Percentiles rank a stretch among this genome's conserved stretches.
These are phyloP conservation scores for Fusarium camptoceras DNA, from an alignment of 2,329 filamentous ascomycete genomes.

Conservation along the genomic window DNA sequence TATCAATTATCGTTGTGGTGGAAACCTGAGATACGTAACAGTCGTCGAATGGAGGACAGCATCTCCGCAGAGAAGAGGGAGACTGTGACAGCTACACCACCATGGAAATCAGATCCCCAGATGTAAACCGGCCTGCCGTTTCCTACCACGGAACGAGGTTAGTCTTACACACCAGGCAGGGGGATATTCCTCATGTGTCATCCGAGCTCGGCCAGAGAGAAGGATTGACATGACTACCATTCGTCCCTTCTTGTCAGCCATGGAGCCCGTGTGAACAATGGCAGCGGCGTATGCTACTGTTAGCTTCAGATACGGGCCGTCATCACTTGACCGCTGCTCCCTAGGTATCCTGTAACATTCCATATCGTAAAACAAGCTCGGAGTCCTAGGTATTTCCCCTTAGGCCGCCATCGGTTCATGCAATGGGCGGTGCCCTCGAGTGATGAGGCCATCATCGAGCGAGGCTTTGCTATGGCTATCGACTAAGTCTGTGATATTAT, in stretches of 20 bases:
- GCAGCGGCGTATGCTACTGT: conserved; percentile 32
- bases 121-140: conserved; percentile 37
- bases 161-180: conserved; percentile 34
- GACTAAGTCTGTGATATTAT: conserved; percentile 36
- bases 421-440: conserved; percentile 35
- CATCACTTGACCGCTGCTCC: conserved; percentile 47
- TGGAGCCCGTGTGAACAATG: conserved; percentile 39
- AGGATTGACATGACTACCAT: conserved; percentile 34
- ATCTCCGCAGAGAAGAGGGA: conserved; percentile 23
- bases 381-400: conserved; percentile 20
- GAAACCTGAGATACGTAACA: conserved; percentile 41
- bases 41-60: conserved; percentile 26
- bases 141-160: conserved; percentile 26
- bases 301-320: conserved; percentile 39
- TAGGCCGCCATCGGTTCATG: conserved; percentile 43
- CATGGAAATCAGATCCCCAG: conserved; percentile 33
- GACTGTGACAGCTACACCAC: conserved; percentile 35
- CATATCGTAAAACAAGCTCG: conserved; percentile 18
- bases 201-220: conserved; percentile 39
- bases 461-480: conserved; percentile 18
- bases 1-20: conserved; percentile 32
- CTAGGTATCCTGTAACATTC: conserved; percentile 22
- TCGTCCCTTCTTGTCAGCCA: conserved; percentile 38
- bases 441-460: conserved; percentile 45
- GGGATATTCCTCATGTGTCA: conserved; percentile 43